These are phyloP conservation scores for Aspergillus sp. DNA, from an alignment of 2,329 filamentous ascomycete species.

Conservation along the genomic window DNA sequence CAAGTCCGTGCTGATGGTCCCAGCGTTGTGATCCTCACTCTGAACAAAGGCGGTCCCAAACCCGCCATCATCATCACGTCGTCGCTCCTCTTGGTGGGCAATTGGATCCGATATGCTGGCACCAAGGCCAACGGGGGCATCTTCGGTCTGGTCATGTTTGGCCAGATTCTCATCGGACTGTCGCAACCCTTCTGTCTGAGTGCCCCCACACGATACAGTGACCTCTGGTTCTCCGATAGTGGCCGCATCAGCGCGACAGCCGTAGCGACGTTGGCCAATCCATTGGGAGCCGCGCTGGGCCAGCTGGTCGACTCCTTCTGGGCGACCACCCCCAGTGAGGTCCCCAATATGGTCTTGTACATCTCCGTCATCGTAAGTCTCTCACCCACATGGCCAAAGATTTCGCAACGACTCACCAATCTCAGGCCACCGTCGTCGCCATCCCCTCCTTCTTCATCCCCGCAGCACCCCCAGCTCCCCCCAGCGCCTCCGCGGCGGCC, in stretches of 20 bases:
- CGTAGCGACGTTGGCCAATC: slow-evolving; percentile 79
- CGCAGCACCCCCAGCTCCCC: slow-evolving; percentile 70
- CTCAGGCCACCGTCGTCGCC: slow-evolving; percentile 59
- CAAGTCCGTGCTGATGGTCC: background rate
- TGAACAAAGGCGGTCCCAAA: slow-evolving; percentile 76
- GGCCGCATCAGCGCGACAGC: slow-evolving; percentile 88
- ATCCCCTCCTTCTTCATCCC: slow-evolving; percentile 82
- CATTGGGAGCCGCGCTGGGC: slow-evolving; percentile 82
- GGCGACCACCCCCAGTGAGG: slow-evolving; percentile 60
- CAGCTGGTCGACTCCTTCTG: slow-evolving; percentile 82
- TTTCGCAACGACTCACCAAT: background rate
- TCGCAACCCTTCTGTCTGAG: slow-evolving; percentile 89
- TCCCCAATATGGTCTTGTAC: slow-evolving; percentile 82
- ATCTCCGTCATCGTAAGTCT: slow-evolving; percentile 72
- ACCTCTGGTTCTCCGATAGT: slow-evolving; percentile 86
- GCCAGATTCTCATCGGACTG: slow-evolving; percentile 84
- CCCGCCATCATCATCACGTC: slow-evolving; percentile 71
- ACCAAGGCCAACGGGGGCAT: slow-evolving; percentile 56
- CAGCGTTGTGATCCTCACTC: slow-evolving; percentile 66
- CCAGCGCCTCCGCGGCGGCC: slow-evolving; percentile 63
- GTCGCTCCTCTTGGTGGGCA: slow-evolving; percentile 72
- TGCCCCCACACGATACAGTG: slow-evolving; percentile 85
- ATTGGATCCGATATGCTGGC: slow-evolving; percentile 87
- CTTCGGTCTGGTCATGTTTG: slow-evolving; percentile 80
- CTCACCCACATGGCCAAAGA: background rate